phyloP scores from a whole-genome alignment of 2,329 filamentous ascomycete genomes.

The Nannizzia gypsea region DNA sequence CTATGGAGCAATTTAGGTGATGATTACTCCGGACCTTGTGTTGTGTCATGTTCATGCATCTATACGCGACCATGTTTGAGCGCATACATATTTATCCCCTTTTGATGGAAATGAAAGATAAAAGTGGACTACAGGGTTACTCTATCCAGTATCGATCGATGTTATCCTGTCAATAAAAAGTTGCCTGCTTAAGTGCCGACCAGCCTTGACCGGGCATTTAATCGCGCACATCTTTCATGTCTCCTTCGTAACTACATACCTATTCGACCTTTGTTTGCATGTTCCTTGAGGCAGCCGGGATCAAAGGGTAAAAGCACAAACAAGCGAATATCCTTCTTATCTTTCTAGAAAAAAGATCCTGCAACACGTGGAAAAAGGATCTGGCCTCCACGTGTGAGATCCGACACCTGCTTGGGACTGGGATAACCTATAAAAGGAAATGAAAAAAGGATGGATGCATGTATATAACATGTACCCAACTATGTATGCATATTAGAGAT shows the following conservation, averaged over 20 bases:
- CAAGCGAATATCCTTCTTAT: neutral
- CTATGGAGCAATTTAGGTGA: neutral
- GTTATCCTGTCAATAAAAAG: no score
- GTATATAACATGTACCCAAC: neutral
- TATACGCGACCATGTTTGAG: neutral
- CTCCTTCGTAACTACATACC: no score
- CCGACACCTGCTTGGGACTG: neutral
- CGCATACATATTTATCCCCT: neutral
- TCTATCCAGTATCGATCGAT: no score
- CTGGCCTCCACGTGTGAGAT: neutral
- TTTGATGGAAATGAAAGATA: neutral
- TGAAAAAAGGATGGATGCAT: neutral
- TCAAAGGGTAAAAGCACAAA: neutral
- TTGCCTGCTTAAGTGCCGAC: no score
- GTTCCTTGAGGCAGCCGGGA: neutral
- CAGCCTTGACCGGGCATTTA: no score
- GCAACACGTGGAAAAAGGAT: neutral
- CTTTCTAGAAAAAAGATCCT: conserved; percentile 2
- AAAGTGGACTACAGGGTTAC: no score
- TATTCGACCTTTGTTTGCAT: no score
- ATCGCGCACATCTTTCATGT: no score
- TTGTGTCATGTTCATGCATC: neutral
- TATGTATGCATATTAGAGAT: no score
- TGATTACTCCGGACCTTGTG: no score
- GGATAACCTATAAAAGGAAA: neutral